These are phyloP conservation scores for Nothophaeocryptopus gaeumannii DNA, from an alignment of 2,329 filamentous ascomycete species.

Conservation along the genomic window DNA sequence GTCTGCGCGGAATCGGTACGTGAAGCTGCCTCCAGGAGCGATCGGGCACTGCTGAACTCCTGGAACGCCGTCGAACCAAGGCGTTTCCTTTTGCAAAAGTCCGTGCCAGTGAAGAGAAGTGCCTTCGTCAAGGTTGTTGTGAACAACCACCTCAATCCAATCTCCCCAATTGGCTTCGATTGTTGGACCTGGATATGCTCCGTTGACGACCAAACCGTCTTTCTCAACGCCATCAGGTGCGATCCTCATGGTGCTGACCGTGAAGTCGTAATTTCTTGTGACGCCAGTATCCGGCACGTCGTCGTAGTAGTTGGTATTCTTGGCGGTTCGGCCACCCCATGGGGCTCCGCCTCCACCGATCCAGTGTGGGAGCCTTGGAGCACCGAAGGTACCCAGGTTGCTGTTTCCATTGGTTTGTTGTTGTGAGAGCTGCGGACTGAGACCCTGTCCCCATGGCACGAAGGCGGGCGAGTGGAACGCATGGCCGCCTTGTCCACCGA, in stretches of 20 bases:
- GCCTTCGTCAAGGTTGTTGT: slow-evolving; percentile 40
- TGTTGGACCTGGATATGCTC: slow-evolving; percentile 34
- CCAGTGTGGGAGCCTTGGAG: slow-evolving; percentile 26
- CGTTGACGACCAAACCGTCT: slow-evolving; percentile 32
- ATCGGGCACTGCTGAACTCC: slow-evolving; percentile 48
- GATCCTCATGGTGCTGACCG: slow-evolving; percentile 30
- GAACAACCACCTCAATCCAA: slow-evolving; percentile 35
- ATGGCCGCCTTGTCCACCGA: slow-evolving; percentile 17
- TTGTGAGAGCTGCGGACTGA: slow-evolving; percentile 22
- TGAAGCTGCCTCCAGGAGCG: slow-evolving; percentile 37
- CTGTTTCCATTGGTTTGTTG: slow-evolving; percentile 28
- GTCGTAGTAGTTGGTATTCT: slow-evolving; percentile 30
- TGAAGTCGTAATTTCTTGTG: slow-evolving; percentile 36
- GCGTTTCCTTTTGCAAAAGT: slow-evolving; percentile 51
- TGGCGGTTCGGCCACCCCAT: slow-evolving; percentile 28
- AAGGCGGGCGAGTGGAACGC: slow-evolving; percentile 21
- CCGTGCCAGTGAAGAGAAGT: slow-evolving; percentile 56
- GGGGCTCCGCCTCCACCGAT: slow-evolving; percentile 24
- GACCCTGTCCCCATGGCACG: slow-evolving; percentile 18
- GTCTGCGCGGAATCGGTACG: slow-evolving; percentile 40
- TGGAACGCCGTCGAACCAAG: slow-evolving; percentile 51
- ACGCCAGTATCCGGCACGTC: slow-evolving; percentile 34
- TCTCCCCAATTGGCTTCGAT: slow-evolving; percentile 39
- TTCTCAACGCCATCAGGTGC: slow-evolving; percentile 35
- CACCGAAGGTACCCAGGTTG: slow-evolving; percentile 26